A percentile compares a stretch with the other conserved stretches of the same genome.
phyloP scores from a whole-genome alignment of 1,284 basidiomycete species.

The Ceratobasidium papillatum region DNA sequence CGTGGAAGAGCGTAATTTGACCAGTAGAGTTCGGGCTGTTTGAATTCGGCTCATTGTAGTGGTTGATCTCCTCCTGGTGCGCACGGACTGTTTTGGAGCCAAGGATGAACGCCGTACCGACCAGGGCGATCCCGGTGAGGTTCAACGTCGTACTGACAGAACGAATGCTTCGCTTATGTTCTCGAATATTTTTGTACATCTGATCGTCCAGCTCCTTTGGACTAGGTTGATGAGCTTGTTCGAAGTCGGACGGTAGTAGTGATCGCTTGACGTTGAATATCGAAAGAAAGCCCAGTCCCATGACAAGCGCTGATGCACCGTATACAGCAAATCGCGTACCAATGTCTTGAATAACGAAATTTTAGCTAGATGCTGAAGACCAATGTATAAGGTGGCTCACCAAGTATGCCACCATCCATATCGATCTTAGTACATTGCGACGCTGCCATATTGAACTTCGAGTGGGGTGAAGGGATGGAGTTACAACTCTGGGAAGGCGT shows the following conservation, averaged over 20 bases:
- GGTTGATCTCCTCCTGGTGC: background rate
- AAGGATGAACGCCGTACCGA: conserved; percentile 5
- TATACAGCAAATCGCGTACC: conserved; percentile 36
- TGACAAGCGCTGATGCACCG: conserved; percentile 13
- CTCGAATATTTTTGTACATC: conserved; percentile 27
- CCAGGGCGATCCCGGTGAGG: conserved; percentile 33
- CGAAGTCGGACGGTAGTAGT: background rate
- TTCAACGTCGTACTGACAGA: conserved; percentile 28
- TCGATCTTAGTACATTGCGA: background rate
- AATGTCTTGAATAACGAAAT: background rate
- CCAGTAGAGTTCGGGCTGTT: background rate
- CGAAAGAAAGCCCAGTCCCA: conserved; percentile 8
- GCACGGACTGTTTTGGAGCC: conserved; percentile 7
- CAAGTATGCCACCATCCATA: conserved; percentile 33
- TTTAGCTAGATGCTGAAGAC: background rate
- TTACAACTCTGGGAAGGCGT: no score
- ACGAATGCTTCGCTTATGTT: conserved; percentile 32
- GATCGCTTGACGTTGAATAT: conserved; percentile 18
- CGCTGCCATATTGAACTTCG: background rate
- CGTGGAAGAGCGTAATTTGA: conserved; percentile 30
- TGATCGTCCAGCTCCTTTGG: conserved; percentile 12
- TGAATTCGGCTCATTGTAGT: background rate
- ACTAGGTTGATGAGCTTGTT: no score
- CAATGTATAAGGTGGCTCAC: background rate
- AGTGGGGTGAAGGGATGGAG: no score